A percentile compares a stretch with the other conserved stretches of the same genome.
phyloP scores from a whole-genome alignment of 768 basidiomycete species.

The Psilocybe subaeruginosa region DNA sequence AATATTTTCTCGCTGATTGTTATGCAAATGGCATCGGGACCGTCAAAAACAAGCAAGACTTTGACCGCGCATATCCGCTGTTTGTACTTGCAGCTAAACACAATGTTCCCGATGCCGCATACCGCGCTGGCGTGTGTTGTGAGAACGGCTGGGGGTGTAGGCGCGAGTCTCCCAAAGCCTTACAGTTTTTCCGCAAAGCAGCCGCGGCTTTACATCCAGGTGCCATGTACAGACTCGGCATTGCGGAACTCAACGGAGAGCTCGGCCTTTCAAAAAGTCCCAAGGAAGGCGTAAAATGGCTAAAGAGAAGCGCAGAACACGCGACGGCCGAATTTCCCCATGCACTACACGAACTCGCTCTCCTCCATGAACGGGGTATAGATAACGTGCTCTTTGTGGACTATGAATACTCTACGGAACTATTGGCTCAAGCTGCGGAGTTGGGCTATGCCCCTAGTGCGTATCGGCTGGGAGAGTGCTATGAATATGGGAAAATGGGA shows the following conservation, averaged over 20 bases:
- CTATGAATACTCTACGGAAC: constrained; percentile 91
- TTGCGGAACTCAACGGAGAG: constrained; percentile 95
- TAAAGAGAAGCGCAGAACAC: constrained; percentile 94
- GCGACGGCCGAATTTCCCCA: constrained; percentile 96
- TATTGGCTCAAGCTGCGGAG: constrained; percentile 94
- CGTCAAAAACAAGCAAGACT: constrained; percentile 87
- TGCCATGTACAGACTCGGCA: constrained; percentile 95
- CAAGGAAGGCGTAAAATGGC: constrained; percentile 98
- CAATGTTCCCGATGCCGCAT: constrained; percentile 93
- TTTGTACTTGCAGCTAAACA: constrained; percentile 97
- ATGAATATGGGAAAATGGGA: constrained; percentile 99
- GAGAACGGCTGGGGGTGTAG: constrained; percentile 99
- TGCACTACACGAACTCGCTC: constrained; percentile 91
- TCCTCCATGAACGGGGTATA: constrained; percentile 96
- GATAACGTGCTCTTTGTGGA: constrained; percentile 98
- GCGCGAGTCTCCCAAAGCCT: constrained; percentile 87
- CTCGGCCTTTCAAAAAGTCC: constrained; percentile 84
- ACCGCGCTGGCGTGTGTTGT: constrained; percentile 95
- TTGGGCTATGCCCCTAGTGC: constrained; percentile 97
- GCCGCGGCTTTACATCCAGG: constrained; percentile 90
- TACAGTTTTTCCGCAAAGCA: constrained; percentile 93
- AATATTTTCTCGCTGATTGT: constrained; percentile 98
- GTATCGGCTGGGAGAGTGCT: constrained; percentile 95
- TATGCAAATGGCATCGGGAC: constrained; percentile 99
- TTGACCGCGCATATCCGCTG: constrained; percentile 94